Conservation (phyloP, 345 rosid genomes). For the Abelmoschus esculentus region DNA sequence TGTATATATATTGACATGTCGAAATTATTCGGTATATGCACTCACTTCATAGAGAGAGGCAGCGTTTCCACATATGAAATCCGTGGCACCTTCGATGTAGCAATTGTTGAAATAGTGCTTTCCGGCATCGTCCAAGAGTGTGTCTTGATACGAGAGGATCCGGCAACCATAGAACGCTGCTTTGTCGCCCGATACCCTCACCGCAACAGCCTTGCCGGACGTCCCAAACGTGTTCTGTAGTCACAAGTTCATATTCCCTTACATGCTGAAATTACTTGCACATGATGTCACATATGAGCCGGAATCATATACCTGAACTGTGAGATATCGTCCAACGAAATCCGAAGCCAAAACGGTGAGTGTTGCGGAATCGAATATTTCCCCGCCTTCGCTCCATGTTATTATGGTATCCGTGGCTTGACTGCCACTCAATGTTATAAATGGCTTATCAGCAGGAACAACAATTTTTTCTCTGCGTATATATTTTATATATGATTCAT, state of each 20-base stretch:
- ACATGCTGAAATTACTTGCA: not conserved
- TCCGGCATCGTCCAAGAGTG: slow-evolving; percentile 66
- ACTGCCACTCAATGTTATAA: slow-evolving; percentile 64
- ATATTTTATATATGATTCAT: too few relatives aligned
- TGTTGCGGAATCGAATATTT: slow-evolving; percentile 42
- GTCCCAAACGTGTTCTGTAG: slow-evolving; percentile 51
- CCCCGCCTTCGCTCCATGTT: slow-evolving; percentile 41
- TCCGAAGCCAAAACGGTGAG: slow-evolving; percentile 12
- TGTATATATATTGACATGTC: too few relatives aligned
- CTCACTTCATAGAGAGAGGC: slow-evolving; percentile 59
- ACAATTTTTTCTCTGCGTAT: slow-evolving; percentile 47
- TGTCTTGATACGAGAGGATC: slow-evolving; percentile 51
- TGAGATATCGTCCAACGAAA: slow-evolving; percentile 9
- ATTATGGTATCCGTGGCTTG: slow-evolving; percentile 37
- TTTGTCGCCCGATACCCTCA: slow-evolving; percentile 50
- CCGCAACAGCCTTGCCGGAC: slow-evolving; percentile 46
- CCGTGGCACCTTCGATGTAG: slow-evolving; percentile 75
- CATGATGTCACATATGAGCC: not conserved
- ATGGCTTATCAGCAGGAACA: slow-evolving; percentile 60
- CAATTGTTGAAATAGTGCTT: slow-evolving; percentile 58
- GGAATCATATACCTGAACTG: slow-evolving; percentile 1
- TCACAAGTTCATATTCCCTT: not conserved
- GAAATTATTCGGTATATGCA: not conserved
- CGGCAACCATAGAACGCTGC: slow-evolving; percentile 56
- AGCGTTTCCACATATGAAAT: slow-evolving; percentile 51